Base-by-base conservation (phyloP, 768 basidiomycete species). In the Kwoniella dendrophila region DNA sequence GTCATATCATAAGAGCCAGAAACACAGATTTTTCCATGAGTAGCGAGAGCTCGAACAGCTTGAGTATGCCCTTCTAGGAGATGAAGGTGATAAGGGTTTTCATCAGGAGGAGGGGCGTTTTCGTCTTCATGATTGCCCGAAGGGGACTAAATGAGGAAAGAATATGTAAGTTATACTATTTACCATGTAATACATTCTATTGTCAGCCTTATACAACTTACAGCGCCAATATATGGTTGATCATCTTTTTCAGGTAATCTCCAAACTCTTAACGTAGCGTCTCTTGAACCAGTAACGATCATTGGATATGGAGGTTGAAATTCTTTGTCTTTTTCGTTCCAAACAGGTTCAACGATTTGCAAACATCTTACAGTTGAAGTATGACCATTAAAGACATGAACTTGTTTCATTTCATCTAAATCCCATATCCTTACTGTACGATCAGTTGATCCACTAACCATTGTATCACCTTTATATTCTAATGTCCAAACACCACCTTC, bases 401-500 rank as follows among this genome's bases (percentile, higher is more conserved):
- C 92, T 76, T 92, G 93, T 47, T 83, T 82, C 1, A 90, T 89
- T 4, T 85, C 87, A 36, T 84, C 79, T 34, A 95, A 82, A 72
- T 94, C 87, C 93, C 92, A 96, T 38, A 94, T 89, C 50, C 93
- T 84, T 56, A 96, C 90, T 0, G 92, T 94, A 29, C 93, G 86
- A 81, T 96, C 93, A 7, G 93, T 96, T 12, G 90, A 91, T 4
- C 93, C 93, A 69, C 89, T 92, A 68, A 95, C 93, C 30, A 79
- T 66, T 49, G 77, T 92, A 86, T 82, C 90, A 24, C 78, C 80
- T 38, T 76, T 59, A 64, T 90, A 78, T 85, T 90, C 34, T n/a
- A 98, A 82, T 16, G 94, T 93, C 94, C 94, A 98, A 1, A 98
- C 92, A 18, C 94, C 94, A 51, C 94, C 94, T 69, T 92, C 90